These are phyloP conservation scores for Claviceps sorghi DNA, from an alignment of 2,329 filamentous ascomycete species.

Conservation along the genomic window DNA sequence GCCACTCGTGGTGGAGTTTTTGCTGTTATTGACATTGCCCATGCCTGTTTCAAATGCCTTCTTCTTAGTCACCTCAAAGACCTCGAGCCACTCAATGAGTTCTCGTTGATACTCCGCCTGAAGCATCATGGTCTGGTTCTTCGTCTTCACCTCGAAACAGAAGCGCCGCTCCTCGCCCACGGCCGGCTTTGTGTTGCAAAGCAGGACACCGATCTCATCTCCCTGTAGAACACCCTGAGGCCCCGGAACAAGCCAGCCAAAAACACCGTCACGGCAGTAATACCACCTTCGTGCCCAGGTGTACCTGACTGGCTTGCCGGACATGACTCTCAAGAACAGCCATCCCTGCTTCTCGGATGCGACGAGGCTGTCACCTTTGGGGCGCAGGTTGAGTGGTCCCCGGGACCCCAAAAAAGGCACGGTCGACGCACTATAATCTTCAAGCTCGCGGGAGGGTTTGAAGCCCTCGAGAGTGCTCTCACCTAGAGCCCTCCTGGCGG, in stretches of 20 bases:
- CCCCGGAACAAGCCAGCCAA: constrained; percentile 83
- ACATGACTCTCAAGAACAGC: constrained; percentile 69
- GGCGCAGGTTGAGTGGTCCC: constrained; percentile 50
- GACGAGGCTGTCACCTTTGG: constrained; percentile 32
- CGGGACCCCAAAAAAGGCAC: constrained; percentile 70
- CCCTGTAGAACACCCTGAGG: constrained; percentile 82
- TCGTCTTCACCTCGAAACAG: constrained; percentile 97
- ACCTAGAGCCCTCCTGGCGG: constrained; percentile 68
- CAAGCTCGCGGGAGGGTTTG: constrained; percentile 79
- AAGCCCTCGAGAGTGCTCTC: constrained; percentile 55
- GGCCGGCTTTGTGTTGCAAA: constrained; percentile 84
- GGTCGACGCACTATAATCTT: constrained; percentile 81
- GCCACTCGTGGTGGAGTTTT: constrained; percentile 30
- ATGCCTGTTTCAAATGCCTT: constrained; percentile 68
- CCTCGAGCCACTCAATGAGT: constrained; percentile 85
- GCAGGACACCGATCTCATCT: constrained; percentile 85
- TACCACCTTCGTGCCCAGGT: constrained; percentile 88
- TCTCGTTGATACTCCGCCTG: constrained; percentile 88
- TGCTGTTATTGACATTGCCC: constrained; percentile 29
- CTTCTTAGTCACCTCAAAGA: constrained; percentile 88
- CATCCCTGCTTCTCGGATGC: constrained; percentile 81
- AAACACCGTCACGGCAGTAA: constrained; percentile 88
- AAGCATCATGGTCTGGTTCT: constrained; percentile 74
- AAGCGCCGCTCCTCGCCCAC: constrained; percentile 88
- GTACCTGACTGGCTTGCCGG: constrained; percentile 81